A percentile compares a stretch with the other conserved stretches of the same genome.
Conservation (phyloP, 805 yeast genomes). For the Scheffersomyces lignosus region DNA sequence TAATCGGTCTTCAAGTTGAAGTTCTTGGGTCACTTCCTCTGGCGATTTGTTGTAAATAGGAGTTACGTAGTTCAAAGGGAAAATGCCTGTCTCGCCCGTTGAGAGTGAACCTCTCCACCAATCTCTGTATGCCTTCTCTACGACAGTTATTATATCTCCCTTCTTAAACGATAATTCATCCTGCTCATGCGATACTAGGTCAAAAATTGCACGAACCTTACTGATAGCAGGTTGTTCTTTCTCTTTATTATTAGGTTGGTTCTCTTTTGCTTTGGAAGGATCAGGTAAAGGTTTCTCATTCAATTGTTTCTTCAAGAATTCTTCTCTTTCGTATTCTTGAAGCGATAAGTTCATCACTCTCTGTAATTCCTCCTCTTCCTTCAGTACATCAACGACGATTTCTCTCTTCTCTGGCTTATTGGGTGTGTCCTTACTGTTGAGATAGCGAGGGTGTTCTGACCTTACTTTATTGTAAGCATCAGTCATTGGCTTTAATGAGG, state of each 20-base stretch:
- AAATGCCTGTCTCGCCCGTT: conserved; percentile 78
- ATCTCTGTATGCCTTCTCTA: conserved; percentile 85
- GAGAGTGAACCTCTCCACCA: conserved; percentile 92
- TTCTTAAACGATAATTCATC: conserved; percentile 85
- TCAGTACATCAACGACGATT: conserved; percentile 42
- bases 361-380: conserved; percentile 80
- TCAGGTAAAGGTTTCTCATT: conserved; percentile 38
- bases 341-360: conserved; percentile 74
- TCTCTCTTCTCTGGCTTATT: conserved; percentile 58
- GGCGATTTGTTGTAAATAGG: conserved; percentile 68
- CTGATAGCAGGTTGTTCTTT: conserved; percentile 41
- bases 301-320: conserved; percentile 26
- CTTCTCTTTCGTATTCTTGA: conserved; percentile 53
- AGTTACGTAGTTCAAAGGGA: conserved; percentile 89
- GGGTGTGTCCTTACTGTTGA: conserved; percentile 34
- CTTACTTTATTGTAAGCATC: conserved; percentile 57
- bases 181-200: conserved; percentile 71
- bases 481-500: conserved; percentile 68
- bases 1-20: conserved; percentile 51
- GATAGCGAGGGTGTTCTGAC: conserved; percentile 35
- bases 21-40: conserved; percentile 55
- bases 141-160: conserved; percentile 85
- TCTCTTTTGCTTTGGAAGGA: conserved; percentile 10
- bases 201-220: conserved; percentile 83
- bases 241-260: conserved; percentile 8